Evolutionary conservation across 2,329 filamentous ascomycete species (phyloP), one percentile per base, ranked within the genome.

Genomic region (Coniochaeta sp.): DNA sequence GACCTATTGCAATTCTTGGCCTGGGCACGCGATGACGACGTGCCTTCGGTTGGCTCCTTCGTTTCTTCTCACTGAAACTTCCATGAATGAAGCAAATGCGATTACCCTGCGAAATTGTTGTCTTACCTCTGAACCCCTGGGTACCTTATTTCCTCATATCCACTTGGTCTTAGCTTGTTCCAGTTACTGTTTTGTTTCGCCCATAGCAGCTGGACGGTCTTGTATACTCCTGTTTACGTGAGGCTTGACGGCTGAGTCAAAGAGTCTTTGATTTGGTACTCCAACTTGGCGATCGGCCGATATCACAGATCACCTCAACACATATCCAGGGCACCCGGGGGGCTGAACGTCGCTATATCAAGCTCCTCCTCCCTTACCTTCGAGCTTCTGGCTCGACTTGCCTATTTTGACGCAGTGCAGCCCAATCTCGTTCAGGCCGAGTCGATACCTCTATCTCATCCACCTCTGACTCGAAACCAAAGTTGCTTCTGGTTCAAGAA

Each of bases 21-120:
- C 17, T 3, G 31, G 11, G 6, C 54, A 57, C 34, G 54, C 54
- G 54, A 57, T 57, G 54, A 57, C 54, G 54, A 34, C 34, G 19
- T 57, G 28, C 54, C 54, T 57, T 57, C 22, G 31, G 28, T 57
- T 57, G 54, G 54, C 54, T 57, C 50, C 22, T 57, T 38, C 22
- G 17, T 34, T 26, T 16, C 24, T 28, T 28, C 44, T 14, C 44
- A 28, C 19, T 6, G 28, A 38, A 19, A 33, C 31, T 33, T 33
- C 31, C 31, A 11, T 33, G 31, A 7, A 36, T 12, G 34, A 36
- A 36, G 28, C 5, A 36, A 6, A 12, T 57, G 54, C 54, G 33
- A 55, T 17, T 17, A 19, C 50, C 7, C 14, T 55, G 12, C 24
- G 16, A 55, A 17, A 14, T n/a, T 9, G 38, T 4, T 47, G 9